Base-by-base conservation (phyloP, 106 monocot genomes). In the Chionographis japonica region DNA sequence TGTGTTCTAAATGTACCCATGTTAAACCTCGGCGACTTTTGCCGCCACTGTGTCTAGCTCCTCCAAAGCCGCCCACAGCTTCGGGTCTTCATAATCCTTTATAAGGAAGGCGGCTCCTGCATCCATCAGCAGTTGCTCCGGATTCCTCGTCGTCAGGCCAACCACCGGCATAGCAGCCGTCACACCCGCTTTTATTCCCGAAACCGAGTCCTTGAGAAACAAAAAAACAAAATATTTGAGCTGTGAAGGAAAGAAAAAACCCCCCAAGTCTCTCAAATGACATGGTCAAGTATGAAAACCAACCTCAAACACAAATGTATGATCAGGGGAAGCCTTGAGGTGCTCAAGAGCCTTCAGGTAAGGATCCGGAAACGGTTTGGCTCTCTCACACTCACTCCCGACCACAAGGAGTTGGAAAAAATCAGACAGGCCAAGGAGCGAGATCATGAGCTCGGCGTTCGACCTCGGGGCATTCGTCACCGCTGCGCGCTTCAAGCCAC, bases 361-460 rank as follows among this genome's bases (percentile, higher is more conserved):
- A 12, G 91, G 89, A 63, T 95, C 91, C 1, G 91, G 95, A 63
- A 80, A 89, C 4, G 95, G 91, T 18, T 95, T 95, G 6, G 86
- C 72, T 14, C 76, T 76, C 39, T 86, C 79, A 40, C 95, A 92
- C 63, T 95, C 95, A 11, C 75, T 66, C 36, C 89, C 91, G 36
- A 92, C 60, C 3, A 95, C 75, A 14, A 95, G 68, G 35, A 77
- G 58, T 40, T 88, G 80, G 62, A 95, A 95, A 71, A 95, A 95
- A 50, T 92, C 86, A 4, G 79, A 59, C 1, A 95, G 82, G 11
- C 91, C 95, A 46, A 95, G 74, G 55, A 83, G 58, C 2, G 86
- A 80, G 55, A 95, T 79, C 84, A 95, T 92, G 17, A 92, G 81
- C 65, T 95, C 89, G 15, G 95, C 95, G 67, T 95, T 92, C 8